These are phyloP conservation scores for Rhizophagus prolifer DNA, from an alignment of 192 early-diverging fungal genomes.

Conservation along the genomic window DNA sequence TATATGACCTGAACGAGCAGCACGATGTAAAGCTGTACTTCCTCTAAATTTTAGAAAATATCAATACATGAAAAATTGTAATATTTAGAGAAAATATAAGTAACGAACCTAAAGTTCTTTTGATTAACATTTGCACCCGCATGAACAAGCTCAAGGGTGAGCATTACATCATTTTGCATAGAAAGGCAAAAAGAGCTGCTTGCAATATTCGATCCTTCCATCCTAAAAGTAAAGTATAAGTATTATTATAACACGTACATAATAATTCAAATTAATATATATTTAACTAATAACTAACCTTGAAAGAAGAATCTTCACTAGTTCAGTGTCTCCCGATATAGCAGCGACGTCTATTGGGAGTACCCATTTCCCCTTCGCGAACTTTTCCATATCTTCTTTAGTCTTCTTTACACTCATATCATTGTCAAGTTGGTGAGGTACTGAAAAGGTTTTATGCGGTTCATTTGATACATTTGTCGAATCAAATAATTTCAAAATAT, in stretches of 20 bases:
- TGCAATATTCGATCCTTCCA: constrained; percentile 31
- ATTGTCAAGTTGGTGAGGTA: background rate
- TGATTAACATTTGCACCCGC: constrained; percentile 41
- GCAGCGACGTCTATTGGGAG: constrained; percentile 19
- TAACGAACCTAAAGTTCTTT: constrained; percentile 29
- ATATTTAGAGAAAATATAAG: background rate
- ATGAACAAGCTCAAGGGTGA: constrained; percentile 39
- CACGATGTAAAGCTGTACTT: constrained; percentile 68
- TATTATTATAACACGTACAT: background rate
- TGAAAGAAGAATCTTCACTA: constrained; percentile 1
- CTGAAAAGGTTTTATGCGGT: constrained; percentile 10
- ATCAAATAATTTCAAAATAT: background rate
- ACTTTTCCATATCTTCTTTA: background rate
- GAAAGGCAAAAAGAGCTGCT: constrained; percentile 36
- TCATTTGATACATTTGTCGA: constrained; percentile 6
- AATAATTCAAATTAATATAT: background rate
- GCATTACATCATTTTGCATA: constrained; percentile 45
- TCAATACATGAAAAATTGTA: too few species aligned
- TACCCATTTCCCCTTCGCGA: background rate
- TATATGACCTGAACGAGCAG: constrained; percentile 55
- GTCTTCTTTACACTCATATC: background rate
- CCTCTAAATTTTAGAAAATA: constrained; percentile 36
- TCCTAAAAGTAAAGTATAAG: constrained; percentile 31
- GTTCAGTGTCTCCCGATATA: background rate
- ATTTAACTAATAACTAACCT: background rate